Evolutionary conservation across 768 basidiomycete genomes (phyloP).

Genomic region (Dacryopinax spathularia): DNA sequence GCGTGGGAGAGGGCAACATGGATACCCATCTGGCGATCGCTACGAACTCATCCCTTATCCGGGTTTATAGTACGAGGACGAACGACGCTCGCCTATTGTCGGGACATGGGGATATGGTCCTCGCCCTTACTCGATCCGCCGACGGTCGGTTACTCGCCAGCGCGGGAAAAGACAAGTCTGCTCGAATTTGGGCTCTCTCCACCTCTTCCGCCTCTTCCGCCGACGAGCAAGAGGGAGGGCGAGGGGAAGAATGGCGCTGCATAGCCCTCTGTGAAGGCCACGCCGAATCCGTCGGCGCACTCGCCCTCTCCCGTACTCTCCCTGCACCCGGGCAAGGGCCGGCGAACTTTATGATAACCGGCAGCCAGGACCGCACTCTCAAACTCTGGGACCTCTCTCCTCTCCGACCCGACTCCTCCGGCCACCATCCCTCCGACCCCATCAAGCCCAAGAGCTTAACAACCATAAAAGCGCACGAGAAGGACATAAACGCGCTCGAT

Average conservation of each 20-base stretch:
- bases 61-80: constrained; percentile 62
- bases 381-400: constrained; percentile 89
- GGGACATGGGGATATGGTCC: constrained; percentile 84
- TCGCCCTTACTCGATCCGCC: constrained; percentile 58
- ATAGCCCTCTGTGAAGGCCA: constrained; percentile 86
- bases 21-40: constrained; percentile 81
- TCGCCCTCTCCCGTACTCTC: constrained; percentile 58
- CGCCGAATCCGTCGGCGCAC: constrained; percentile 80
- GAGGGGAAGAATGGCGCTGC: constrained; percentile 44
- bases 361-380: constrained; percentile 91
- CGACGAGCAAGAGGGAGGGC: constrained; percentile 21
- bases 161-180: constrained; percentile 84
- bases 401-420: constrained; percentile 15
- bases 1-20: constrained; percentile 3
- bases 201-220: too few relatives aligned
- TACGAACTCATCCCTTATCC: constrained; percentile 93
- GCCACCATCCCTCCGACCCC: constrained; percentile 10
- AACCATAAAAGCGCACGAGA: constrained; percentile 88
- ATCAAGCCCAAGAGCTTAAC: constrained; percentile 56
- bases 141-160: constrained; percentile 66
- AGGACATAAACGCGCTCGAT: constrained; percentile 96
- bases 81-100: constrained; percentile 75
- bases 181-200: constrained; percentile 61
- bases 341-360: constrained; percentile 94
- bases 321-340: constrained; percentile 25